These are phyloP conservation scores for Alternaria sp. DNA, from an alignment of 2,329 filamentous ascomycete genomes.

Conservation along the genomic window DNA sequence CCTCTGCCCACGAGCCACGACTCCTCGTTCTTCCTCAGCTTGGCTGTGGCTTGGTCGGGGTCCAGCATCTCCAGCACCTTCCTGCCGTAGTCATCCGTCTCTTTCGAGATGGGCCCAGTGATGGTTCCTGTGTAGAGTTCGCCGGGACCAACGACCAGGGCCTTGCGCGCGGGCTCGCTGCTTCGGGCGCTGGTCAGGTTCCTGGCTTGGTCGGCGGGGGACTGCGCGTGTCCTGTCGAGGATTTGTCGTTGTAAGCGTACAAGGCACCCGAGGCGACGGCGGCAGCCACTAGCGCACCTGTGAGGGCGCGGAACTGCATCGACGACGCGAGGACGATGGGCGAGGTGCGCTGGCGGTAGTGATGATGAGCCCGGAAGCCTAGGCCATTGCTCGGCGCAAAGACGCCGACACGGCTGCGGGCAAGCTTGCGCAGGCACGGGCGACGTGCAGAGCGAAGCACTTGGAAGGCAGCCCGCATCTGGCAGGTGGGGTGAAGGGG, in stretches of 20 bases:
- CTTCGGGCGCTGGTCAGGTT: conserved; percentile 43
- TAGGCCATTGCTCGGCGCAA: conserved; percentile 53
- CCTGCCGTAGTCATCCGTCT: conserved; percentile 81
- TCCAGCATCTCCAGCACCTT: conserved; percentile 96
- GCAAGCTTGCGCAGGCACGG: conserved; percentile 66
- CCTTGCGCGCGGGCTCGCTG: conserved; percentile 63
- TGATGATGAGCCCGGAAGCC: conserved; percentile 55
- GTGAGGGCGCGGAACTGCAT: conserved; percentile 77
- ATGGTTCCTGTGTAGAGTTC: conserved; percentile 88
- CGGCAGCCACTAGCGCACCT: conserved; percentile 70
- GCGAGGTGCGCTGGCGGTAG: conserved; percentile 45
- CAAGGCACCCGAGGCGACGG: conserved; percentile 76
- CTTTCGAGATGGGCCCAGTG: conserved; percentile 86
- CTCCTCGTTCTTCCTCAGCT: conserved; percentile 86
- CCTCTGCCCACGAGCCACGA: conserved; percentile 90
- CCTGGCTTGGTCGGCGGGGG: conserved; percentile 37
- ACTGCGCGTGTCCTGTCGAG: conserved; percentile 26
- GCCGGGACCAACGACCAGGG: conserved; percentile 87
- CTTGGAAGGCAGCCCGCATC: conserved; percentile 76
- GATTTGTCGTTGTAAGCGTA: conserved; percentile 67
- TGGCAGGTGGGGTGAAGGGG: conserved; percentile 30
- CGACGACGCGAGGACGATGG: conserved; percentile 66
- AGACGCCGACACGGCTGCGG: conserved; percentile 54
- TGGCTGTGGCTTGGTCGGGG: conserved; percentile 89
- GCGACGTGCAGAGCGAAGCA: conserved; percentile 71